Conservation (phyloP, 2,329 filamentous ascomycete genomes). For the Cytospora paraplurivora region DNA sequence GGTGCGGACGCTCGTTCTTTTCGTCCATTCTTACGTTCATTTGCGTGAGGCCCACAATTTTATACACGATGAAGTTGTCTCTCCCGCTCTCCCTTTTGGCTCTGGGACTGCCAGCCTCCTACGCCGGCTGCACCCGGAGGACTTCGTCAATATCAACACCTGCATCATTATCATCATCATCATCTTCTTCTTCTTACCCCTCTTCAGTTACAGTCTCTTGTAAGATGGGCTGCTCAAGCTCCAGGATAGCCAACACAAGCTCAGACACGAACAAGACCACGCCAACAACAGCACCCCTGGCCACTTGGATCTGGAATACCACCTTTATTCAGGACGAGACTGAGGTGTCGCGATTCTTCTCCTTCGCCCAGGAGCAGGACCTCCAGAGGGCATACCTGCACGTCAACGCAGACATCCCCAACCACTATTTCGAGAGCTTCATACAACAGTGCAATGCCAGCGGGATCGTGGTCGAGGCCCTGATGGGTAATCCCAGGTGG, state of each 20-base stretch:
- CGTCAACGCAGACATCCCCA: conserved; percentile 14
- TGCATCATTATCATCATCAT: background rate
- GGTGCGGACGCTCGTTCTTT: conserved; percentile 4
- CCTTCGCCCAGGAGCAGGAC: conserved; percentile 14
- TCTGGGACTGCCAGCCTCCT: conserved; percentile 5
- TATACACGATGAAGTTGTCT: conserved; percentile 4
- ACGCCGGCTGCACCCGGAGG: background rate
- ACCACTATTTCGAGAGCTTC: conserved; percentile 9
- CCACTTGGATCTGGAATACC: conserved; percentile 20
- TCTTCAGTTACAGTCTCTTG: background rate
- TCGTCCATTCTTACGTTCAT: background rate
- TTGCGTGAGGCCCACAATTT: background rate
- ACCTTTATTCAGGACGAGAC: conserved; percentile 15
- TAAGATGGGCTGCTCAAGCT: background rate
- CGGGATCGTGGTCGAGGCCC: conserved; percentile 13
- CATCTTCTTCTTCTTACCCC: too few species aligned
- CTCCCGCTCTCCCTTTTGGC: conserved; percentile 6
- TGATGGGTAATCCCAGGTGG: conserved; percentile 18
- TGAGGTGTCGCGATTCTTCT: conserved; percentile 11
- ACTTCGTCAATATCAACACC: background rate
- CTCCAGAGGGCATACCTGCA: conserved; percentile 20
- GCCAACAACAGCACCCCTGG: conserved; percentile 3
- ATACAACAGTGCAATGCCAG: conserved; percentile 14
- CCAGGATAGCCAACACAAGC: background rate
- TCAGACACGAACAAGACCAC: conserved; percentile 1